A percentile compares a stretch with the other conserved stretches of the same genome.
phyloP scores from a whole-genome alignment of 768 basidiomycete species.

The Leccinum barrowsii region DNA sequence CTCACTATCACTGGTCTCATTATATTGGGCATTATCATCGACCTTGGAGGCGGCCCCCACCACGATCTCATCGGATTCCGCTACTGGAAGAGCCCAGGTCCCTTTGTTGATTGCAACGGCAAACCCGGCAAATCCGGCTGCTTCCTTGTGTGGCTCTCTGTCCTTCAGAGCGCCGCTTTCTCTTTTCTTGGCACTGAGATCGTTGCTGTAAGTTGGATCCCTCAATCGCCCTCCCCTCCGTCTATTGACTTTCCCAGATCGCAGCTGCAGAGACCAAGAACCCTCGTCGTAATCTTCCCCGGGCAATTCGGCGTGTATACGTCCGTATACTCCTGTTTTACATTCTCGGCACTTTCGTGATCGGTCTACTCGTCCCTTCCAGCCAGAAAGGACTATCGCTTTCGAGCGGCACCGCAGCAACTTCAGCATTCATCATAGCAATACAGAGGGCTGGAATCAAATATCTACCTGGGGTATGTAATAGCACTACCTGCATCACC shows the following conservation, averaged over 20 bases:
- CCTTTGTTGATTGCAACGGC: slow-evolving; percentile 68
- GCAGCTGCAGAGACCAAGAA: slow-evolving; percentile 92
- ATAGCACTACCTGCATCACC: slow-evolving; percentile 13
- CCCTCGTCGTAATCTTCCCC: slow-evolving; percentile 66
- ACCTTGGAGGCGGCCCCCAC: slow-evolving; percentile 84
- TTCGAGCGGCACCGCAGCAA: slow-evolving; percentile 37
- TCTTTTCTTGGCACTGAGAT: slow-evolving; percentile 96
- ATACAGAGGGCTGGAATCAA: slow-evolving; percentile 85
- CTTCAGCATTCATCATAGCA: slow-evolving; percentile 54
- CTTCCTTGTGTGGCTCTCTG: slow-evolving; percentile 71
- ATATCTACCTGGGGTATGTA: slow-evolving; percentile 65
- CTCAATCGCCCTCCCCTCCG: neutral
- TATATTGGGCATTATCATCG: slow-evolving; percentile 67
- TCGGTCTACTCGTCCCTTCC: slow-evolving; percentile 81
- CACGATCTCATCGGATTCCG: slow-evolving; percentile 61
- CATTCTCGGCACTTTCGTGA: slow-evolving; percentile 62
- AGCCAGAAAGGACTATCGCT: slow-evolving; percentile 25
- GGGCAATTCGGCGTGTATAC: slow-evolving; percentile 57
- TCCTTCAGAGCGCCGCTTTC: slow-evolving; percentile 86
- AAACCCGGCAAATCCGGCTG: slow-evolving; percentile 71
- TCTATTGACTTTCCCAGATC: slow-evolving; percentile 43
- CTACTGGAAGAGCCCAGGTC: slow-evolving; percentile 87
- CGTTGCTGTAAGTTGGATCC: slow-evolving; percentile 60
- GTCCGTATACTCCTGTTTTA: slow-evolving; percentile 83
- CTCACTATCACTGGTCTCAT: slow-evolving; percentile 73